These are phyloP conservation scores for Xylaria cubensis DNA, from an alignment of 495 filamentous ascomycete species.

Conservation along the genomic window DNA sequence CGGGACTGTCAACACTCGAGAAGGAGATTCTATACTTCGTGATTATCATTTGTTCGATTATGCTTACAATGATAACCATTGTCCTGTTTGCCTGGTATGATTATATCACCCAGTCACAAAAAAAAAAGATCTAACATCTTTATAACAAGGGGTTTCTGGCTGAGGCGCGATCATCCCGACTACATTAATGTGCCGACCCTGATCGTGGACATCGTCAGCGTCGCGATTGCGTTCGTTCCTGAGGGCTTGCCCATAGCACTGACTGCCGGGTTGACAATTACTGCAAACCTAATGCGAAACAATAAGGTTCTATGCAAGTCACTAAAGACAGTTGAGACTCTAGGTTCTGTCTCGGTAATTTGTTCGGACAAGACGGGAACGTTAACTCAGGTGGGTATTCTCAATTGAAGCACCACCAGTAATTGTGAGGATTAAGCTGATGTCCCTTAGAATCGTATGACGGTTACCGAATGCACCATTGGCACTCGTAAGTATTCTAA, in stretches of 20 bases:
- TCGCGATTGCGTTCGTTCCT: conserved; percentile 76
- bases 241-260: conserved; percentile 74
- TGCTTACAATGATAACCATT: conserved; percentile 61
- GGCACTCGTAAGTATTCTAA: conserved; percentile 35
- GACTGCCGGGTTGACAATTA: conserved; percentile 62
- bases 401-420: not conserved
- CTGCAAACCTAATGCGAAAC: conserved; percentile 66
- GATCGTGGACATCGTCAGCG: conserved; percentile 70
- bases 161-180: conserved; percentile 61
- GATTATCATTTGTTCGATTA: conserved; percentile 63
- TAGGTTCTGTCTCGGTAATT: conserved; percentile 70
- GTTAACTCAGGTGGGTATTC: conserved; percentile 59
- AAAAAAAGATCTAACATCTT: conserved; percentile 18
- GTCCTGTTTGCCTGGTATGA: conserved; percentile 65
- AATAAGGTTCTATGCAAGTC: conserved; percentile 71
- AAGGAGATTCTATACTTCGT: conserved; percentile 74
- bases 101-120: not conserved
- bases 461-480: conserved; percentile 61
- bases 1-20: conserved; percentile 68
- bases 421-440: not conserved
- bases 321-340: conserved; percentile 71
- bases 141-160: conserved; percentile 63
- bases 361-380: conserved; percentile 77
- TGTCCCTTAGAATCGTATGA: conserved; percentile 61
- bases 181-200: conserved; percentile 74